Evolutionary conservation across 75 land plant genomes (phyloP).

Genomic region (Isoetes taiwanensis): DNA sequence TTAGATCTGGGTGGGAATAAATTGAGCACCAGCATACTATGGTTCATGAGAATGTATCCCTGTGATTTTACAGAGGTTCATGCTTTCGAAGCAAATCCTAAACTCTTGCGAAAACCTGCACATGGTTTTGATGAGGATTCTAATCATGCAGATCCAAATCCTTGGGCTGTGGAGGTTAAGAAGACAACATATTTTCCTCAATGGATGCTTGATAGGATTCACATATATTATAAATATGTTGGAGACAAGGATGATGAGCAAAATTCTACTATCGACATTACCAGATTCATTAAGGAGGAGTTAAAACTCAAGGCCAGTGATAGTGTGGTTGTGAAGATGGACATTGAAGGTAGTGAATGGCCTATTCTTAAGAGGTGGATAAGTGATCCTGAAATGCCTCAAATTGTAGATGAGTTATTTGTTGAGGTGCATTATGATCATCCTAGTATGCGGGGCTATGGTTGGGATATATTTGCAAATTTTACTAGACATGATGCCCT

Average conservation of each 20-base stretch:
- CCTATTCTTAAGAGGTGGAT: slow-evolving; percentile 26
- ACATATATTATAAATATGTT: slow-evolving; percentile 7
- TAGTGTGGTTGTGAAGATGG: slow-evolving; percentile 29
- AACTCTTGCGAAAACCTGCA: neutral
- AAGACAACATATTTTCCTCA: slow-evolving; percentile 13
- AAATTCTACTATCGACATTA: slow-evolving; percentile 11
- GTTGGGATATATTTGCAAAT: slow-evolving; percentile 12
- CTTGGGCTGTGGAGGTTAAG: slow-evolving; percentile 10
- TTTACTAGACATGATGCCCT: slow-evolving; percentile 14
- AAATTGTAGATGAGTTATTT: slow-evolving; percentile 28
- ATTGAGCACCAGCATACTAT: slow-evolving; percentile 15
- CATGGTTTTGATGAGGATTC: slow-evolving; percentile 9
- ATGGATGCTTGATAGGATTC: slow-evolving; percentile 27
- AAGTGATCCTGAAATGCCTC: slow-evolving; percentile 17
- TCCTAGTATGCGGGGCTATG: slow-evolving; percentile 13
- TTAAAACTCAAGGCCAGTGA: slow-evolving; percentile 10
- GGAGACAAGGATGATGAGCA: slow-evolving; percentile 5
- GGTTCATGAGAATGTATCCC: slow-evolving; percentile 23
- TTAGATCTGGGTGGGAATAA: slow-evolving; percentile 21
- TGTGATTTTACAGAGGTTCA: slow-evolving; percentile 24
- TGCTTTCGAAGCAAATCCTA: slow-evolving; percentile 14
- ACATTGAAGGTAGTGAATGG: slow-evolving; percentile 30
- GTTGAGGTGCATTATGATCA: slow-evolving; percentile 26
- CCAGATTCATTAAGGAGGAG: slow-evolving; percentile 18
- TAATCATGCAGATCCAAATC: slow-evolving; percentile 3